Percentiles rank a stretch among this genome's conserved stretches.
Evolutionary conservation across 2,329 filamentous ascomycete species (phyloP).

Genomic region (Fusarium coicis): DNA sequence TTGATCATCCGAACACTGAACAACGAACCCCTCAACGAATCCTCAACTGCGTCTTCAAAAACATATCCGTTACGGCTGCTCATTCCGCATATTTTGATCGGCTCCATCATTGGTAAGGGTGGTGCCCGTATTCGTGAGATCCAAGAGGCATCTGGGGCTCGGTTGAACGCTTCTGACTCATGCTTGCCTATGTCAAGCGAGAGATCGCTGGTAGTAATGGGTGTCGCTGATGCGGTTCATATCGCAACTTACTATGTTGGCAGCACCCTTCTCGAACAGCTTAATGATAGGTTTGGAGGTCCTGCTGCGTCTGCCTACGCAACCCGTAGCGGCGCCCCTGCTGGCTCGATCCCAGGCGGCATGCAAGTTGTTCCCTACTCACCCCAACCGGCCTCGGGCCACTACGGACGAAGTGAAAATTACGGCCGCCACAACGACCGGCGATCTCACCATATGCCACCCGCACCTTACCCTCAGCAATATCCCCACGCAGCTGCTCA

Average conservation of each 20-base stretch:
- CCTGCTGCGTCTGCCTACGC: slow-evolving; percentile 98
- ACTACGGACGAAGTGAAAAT: slow-evolving; percentile 90
- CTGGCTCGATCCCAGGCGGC: slow-evolving; percentile 92
- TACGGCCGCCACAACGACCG: slow-evolving; percentile 79
- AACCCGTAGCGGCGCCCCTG: slow-evolving; percentile 90
- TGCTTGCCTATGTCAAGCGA: slow-evolving; percentile 95
- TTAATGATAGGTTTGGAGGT: slow-evolving; percentile 95
- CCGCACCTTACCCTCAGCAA: slow-evolving; percentile 76
- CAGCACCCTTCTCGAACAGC: slow-evolving; percentile 95
- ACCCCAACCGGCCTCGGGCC: slow-evolving; percentile 90
- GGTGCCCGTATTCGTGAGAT: slow-evolving; percentile 97
- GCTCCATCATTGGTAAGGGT: slow-evolving; percentile 97
- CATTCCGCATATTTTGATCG: slow-evolving; percentile 96
- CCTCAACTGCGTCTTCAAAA: slow-evolving; percentile 94
- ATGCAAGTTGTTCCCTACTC: slow-evolving; percentile 99
- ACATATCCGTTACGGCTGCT: slow-evolving; percentile 96
- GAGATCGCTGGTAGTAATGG: slow-evolving; percentile 96
- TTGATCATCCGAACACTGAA: slow-evolving; percentile 98
- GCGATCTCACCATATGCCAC: slow-evolving; percentile 79
- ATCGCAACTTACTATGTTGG: slow-evolving; percentile 99
- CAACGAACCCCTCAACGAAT: slow-evolving; percentile 89
- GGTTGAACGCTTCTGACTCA: slow-evolving; percentile 94
- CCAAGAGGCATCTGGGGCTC: slow-evolving; percentile 95
- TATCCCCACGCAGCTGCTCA: slow-evolving; percentile 74
- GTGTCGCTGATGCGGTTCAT: slow-evolving; percentile 97